A percentile compares a stretch with the other conserved stretches of the same genome.
These are phyloP conservation scores for Neonectria ditissima DNA, from an alignment of 2,329 filamentous ascomycete species.

Conservation along the genomic window DNA sequence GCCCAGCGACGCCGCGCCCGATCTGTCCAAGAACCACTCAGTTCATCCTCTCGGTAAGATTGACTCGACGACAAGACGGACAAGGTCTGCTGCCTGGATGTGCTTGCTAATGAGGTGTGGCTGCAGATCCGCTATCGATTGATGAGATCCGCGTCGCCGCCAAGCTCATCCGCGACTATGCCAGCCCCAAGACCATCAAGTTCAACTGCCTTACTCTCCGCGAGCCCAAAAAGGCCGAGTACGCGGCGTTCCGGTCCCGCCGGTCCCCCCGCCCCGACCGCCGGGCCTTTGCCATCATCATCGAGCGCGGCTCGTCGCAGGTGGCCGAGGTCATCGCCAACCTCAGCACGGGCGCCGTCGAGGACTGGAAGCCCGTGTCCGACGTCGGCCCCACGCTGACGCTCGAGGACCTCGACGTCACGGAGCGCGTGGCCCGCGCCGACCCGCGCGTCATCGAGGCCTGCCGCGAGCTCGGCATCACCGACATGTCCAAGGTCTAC, in stretches of 20 bases:
- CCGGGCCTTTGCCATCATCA: conserved; percentile 61
- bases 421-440: conserved; percentile 75
- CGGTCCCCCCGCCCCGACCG: conserved; percentile 61
- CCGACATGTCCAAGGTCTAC: conserved; percentile 87
- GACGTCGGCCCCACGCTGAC: conserved; percentile 69
- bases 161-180: conserved; percentile 59
- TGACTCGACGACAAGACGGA: too few relatives aligned
- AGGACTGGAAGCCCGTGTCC: conserved; percentile 60
- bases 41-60: conserved; percentile 53
- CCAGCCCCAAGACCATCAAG: conserved; percentile 49
- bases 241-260: conserved; percentile 69
- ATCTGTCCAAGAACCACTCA: conserved; percentile 47
- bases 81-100: too few relatives aligned
- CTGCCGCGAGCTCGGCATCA: conserved; percentile 79
- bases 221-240: conserved; percentile 73
- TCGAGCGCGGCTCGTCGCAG: conserved; percentile 54
- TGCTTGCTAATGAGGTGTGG: not conserved
- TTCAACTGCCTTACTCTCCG: conserved; percentile 75
- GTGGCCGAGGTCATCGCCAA: conserved; percentile 65
- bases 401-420: conserved; percentile 83
- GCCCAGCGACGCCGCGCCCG: conserved; percentile 52
- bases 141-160: conserved; percentile 65
- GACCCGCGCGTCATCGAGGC: conserved; percentile 82
- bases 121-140: conserved; percentile 63
- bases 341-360: conserved; percentile 54